Conservation (phyloP, 1,139 yeast genomes). For the Kodamaea anthophila region DNA sequence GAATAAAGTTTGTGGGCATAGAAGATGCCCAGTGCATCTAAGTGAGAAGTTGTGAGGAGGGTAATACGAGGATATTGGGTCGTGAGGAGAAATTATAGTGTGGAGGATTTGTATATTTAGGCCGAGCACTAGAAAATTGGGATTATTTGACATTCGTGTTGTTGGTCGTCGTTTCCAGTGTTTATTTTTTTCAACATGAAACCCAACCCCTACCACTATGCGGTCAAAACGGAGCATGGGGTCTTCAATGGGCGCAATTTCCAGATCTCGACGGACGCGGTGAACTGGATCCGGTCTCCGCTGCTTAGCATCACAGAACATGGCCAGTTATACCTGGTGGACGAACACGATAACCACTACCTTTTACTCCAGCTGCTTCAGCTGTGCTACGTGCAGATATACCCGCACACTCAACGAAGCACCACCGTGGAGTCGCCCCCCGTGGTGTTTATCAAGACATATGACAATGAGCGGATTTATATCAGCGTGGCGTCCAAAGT, state of each 20-base stretch:
- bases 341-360: slow-evolving; percentile 28
- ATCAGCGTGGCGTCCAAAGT: slow-evolving; percentile 38
- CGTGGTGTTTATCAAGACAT: slow-evolving; percentile 41
- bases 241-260: slow-evolving; percentile 31
- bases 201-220: slow-evolving; percentile 5
- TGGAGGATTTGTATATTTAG: too few relatives aligned
- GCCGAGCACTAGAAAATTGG: too few relatives aligned
- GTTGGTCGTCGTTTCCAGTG: neutral
- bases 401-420: slow-evolving; percentile 14
- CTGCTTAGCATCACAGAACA: slow-evolving; percentile 30
- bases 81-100: too few relatives aligned
- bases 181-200: slow-evolving; percentile 2
- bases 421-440: slow-evolving; percentile 22
- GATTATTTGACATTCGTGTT: too few relatives aligned
- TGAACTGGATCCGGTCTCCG: slow-evolving; percentile 32
- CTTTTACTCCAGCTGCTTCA: slow-evolving; percentile 34
- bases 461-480: slow-evolving; percentile 42
- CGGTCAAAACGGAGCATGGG: slow-evolving; percentile 27
- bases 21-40: too few relatives aligned
- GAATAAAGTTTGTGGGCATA: too few relatives aligned
- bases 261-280: slow-evolving; percentile 32
- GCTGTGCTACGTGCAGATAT: slow-evolving; percentile 37
- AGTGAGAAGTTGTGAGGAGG: too few relatives aligned
- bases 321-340: slow-evolving; percentile 33
- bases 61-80: too few relatives aligned